Evolutionary conservation across 108 stramenopile genomes (phyloP).

Genomic region (Epipyxis sp.): DNA sequence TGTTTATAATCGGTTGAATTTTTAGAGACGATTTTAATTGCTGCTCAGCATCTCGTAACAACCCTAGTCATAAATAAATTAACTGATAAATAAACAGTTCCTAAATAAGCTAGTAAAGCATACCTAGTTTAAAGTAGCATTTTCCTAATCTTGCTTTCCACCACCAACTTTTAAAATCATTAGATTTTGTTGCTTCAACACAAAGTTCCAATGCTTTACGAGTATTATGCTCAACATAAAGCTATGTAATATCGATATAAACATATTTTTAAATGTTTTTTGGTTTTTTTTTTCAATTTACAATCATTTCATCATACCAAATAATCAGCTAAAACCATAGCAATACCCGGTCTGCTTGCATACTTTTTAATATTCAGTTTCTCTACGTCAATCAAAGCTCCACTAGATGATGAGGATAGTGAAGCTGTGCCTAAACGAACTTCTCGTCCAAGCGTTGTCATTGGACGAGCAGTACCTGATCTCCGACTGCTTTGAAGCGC

Average conservation of each 20-base stretch:
- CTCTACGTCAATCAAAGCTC: constrained; percentile 54
- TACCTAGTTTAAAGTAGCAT: constrained; percentile 59
- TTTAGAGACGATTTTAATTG: constrained; percentile 53
- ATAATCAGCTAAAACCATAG: constrained; percentile 49
- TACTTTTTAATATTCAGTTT: constrained; percentile 52
- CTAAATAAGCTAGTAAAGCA: background rate
- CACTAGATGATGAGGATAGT: constrained; percentile 33
- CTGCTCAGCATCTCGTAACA: constrained; percentile 61
- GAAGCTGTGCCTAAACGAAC: constrained; percentile 58
- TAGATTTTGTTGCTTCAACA: constrained; percentile 45
- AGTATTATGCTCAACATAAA: constrained; percentile 58
- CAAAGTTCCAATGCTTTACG: constrained; percentile 62
- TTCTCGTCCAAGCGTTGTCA: constrained; percentile 57
- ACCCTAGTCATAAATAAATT: constrained; percentile 4
- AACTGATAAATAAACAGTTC: background rate
- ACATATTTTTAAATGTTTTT: no score
- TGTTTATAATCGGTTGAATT: constrained; percentile 49
- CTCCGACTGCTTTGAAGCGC: constrained; percentile 48
- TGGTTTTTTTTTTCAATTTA: no score
- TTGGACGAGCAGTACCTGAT: constrained; percentile 47
- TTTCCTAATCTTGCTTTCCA: constrained; percentile 61
- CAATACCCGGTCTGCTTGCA: constrained; percentile 47
- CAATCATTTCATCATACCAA: no score
- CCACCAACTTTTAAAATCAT: constrained; percentile 61
- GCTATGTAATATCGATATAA: no score